A percentile compares a stretch with the other conserved stretches of the same genome.
Conservation (phyloP, 768 basidiomycete genomes). For the Mycena rebaudengoi region DNA sequence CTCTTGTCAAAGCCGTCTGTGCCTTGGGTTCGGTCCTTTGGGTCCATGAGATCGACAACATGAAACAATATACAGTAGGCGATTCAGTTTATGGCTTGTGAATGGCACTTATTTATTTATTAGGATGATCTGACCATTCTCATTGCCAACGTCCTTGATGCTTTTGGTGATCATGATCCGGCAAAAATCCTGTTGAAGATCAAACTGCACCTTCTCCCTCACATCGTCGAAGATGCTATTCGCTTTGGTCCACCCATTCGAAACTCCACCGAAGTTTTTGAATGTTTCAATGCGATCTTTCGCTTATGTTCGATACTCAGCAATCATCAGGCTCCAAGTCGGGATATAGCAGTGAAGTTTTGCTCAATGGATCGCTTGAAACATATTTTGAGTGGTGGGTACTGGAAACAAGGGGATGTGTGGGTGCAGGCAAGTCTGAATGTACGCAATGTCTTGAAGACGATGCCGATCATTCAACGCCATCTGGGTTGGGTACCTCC, state of each 20-base stretch:
- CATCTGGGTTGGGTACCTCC: conserved; percentile 26
- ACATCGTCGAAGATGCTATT: conserved; percentile 37
- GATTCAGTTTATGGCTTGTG: too few relatives aligned
- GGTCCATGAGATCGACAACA: conserved; percentile 41
- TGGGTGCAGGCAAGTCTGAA: conserved; percentile 8
- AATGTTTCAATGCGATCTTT: conserved; percentile 51
- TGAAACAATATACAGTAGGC: conserved; percentile 36
- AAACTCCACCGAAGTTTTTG: conserved; percentile 47
- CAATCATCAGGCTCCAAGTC: conserved; percentile 47
- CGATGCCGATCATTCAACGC: conserved; percentile 9
- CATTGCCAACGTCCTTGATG: conserved; percentile 47
- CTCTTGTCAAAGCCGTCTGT: conserved; percentile 30
- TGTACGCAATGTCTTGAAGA: not conserved
- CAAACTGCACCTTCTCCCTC: conserved; percentile 44
- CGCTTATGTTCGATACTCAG: conserved; percentile 41
- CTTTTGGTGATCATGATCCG: conserved; percentile 40
- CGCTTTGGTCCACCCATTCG: conserved; percentile 43
- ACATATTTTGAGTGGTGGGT: conserved; percentile 44
- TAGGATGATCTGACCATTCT: not conserved
- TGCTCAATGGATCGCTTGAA: conserved; percentile 38
- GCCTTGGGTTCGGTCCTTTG: conserved; percentile 39
- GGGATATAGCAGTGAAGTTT: conserved; percentile 39
- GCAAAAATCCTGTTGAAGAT: conserved; percentile 40
- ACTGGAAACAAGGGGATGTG: conserved; percentile 24
- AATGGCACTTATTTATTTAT: too few relatives aligned